Evolutionary conservation across 2,329 filamentous ascomycete species (phyloP).

Genomic region (Beauveria scarabaeidicola): DNA sequence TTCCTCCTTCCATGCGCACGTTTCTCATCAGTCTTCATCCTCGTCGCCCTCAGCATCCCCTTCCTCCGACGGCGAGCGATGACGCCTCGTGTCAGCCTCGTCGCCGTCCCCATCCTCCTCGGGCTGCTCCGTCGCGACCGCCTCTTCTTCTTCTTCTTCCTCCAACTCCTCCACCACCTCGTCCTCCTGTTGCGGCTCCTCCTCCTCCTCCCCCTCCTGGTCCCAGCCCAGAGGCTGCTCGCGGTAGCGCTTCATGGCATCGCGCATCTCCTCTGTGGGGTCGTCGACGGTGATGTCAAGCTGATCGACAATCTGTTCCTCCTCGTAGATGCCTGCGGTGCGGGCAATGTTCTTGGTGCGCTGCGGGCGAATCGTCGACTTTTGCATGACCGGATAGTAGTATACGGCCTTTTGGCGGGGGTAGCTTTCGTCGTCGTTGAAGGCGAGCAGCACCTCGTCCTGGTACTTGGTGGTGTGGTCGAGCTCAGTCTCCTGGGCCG

Average conservation of each 20-base stretch:
- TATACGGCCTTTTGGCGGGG: constrained; percentile 50
- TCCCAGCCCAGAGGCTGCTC: constrained; percentile 43
- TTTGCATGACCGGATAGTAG: constrained; percentile 62
- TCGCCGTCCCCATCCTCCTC: constrained; percentile 16
- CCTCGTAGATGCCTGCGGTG: constrained; percentile 37
- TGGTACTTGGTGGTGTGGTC: constrained; percentile 53
- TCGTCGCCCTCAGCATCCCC: constrained; percentile 39
- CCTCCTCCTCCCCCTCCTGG: constrained; percentile 29
- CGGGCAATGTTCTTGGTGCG: constrained; percentile 55
- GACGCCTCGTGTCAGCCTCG: constrained; percentile 17
- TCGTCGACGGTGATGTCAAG: constrained; percentile 48
- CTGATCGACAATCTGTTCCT: constrained; percentile 46
- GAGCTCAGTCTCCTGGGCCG: constrained; percentile 47
- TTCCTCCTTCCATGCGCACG: too few relatives aligned
- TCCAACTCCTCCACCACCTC: constrained; percentile 19
- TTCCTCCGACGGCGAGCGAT: constrained; percentile 24
- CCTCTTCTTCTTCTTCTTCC: constrained; percentile 23
- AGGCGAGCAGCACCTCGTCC: constrained; percentile 53
- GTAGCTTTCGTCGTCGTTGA: constrained; percentile 43
- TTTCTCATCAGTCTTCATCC: constrained; percentile 13
- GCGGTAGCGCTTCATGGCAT: constrained; percentile 44
- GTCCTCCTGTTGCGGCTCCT: constrained; percentile 27
- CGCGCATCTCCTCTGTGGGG: constrained; percentile 43
- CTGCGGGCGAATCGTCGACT: constrained; percentile 52
- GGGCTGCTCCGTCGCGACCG: constrained; percentile 5